A percentile compares a stretch with the other conserved stretches of the same genome.
Evolutionary conservation across 371 early-diverging fungal genomes (phyloP).

Genomic region (Haplosporangium sp.): DNA sequence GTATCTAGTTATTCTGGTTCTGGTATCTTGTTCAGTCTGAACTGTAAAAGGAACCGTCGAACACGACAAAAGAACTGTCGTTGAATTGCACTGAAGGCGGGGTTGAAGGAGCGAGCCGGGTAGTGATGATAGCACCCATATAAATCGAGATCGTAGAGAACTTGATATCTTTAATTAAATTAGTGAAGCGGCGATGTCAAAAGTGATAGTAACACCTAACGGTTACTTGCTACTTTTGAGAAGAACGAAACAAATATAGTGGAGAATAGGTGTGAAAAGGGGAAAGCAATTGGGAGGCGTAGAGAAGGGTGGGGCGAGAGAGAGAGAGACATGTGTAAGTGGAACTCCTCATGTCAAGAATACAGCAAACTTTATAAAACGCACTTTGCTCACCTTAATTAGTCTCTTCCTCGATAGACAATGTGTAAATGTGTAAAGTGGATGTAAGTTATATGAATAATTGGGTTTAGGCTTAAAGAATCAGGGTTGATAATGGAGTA

Average conservation of each 20-base stretch:
- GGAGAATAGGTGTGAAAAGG: slow-evolving; percentile 7
- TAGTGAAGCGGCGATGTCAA: too few species aligned
- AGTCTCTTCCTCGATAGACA: background rate
- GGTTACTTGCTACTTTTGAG: background rate
- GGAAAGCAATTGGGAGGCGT: background rate
- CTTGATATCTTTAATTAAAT: background rate
- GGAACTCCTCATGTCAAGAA: background rate
- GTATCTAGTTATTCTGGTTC: background rate
- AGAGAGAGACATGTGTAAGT: background rate
- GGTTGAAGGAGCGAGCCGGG: slow-evolving; percentile 14
- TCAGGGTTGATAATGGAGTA: background rate
- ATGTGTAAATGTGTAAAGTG: background rate
- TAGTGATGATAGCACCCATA: slow-evolving; percentile 27
- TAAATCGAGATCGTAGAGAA: slow-evolving; percentile 6
- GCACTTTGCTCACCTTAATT: slow-evolving; percentile 19
- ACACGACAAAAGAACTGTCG: slow-evolving; percentile 5
- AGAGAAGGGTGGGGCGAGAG: background rate
- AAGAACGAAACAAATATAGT: slow-evolving; percentile 3
- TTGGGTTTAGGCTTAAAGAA: background rate
- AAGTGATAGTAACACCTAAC: background rate
- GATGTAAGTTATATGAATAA: background rate
- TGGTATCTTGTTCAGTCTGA: slow-evolving; percentile 5
- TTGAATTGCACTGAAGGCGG: slow-evolving; percentile 13
- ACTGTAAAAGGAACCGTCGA: slow-evolving; percentile 1
- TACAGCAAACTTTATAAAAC: background rate